Evolutionary conservation across 202 grass and related monocot genomes (phyloP).

Genomic region (Panicum hallii): DNA sequence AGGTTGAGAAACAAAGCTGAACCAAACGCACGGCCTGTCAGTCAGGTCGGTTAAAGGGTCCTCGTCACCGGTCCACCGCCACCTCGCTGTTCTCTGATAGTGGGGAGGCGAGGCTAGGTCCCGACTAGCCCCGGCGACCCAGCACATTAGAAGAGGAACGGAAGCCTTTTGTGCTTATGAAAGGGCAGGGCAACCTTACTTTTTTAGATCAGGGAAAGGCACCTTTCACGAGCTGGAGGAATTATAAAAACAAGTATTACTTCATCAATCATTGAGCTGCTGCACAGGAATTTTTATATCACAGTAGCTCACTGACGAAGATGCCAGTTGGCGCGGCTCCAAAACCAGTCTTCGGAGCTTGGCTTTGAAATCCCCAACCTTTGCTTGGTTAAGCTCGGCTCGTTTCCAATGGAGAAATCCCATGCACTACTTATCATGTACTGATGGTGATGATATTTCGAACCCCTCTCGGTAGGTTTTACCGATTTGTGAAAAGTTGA

Average conservation of each 20-base stretch:
- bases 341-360: too few relatives aligned
- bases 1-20: too few relatives aligned
- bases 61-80: neutral
- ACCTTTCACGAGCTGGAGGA: conserved; percentile 1
- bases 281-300: neutral
- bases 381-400: too few relatives aligned
- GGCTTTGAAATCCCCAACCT: too few relatives aligned
- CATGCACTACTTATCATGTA: neutral
- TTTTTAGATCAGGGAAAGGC: conserved; percentile 41
- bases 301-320: neutral
- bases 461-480: too few relatives aligned
- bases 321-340: too few relatives aligned
- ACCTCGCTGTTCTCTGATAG: neutral
- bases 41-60: neutral
- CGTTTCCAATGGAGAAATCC: too few relatives aligned
- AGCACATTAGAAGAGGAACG: neutral
- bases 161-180: conserved; percentile 24
- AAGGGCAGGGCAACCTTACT: conserved; percentile 24
- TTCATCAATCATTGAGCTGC: neutral
- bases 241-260: too few relatives aligned
- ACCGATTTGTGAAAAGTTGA: too few relatives aligned
- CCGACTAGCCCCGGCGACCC: too few relatives aligned
- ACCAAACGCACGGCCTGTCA: too few relatives aligned
- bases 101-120: neutral
- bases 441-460: neutral